Base-by-base conservation (phyloP, 805 yeast genomes). In the Lipomyces sp. region DNA sequence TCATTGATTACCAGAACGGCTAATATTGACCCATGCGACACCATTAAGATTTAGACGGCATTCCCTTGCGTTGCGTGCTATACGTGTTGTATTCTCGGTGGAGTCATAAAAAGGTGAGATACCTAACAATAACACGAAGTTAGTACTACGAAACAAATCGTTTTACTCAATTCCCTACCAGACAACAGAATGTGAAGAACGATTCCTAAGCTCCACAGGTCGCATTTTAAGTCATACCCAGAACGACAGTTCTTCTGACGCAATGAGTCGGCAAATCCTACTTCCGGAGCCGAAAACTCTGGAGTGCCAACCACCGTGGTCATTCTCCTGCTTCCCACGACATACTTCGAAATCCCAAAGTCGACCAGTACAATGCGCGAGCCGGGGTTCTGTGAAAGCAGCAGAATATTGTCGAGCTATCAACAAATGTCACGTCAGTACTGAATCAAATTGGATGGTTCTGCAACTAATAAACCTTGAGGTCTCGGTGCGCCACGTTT, bases 241-340 rank as follows among this genome's bases (percentile, higher is more conserved):
- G 68, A 66, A 18, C 71, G 53, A 0, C 35, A 10, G 8, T 33
- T 53, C 30, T 53, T 56, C 30, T 18, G 37, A n/a, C 55, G 35
- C 10, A 33, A 32, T 29, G 54, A 35, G 7, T 57, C 64, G 34
- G 76, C 80, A 61, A 85, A 79, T 0, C 87, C 86, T 10, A 88
- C 86, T 71, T 88, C 92, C 0, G 92, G 92, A 0, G 92, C 92
- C 64, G 87, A 83, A 72, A 88, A 88, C 73, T 88, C 92, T 0
- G 88, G 86, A 0, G 92, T 88, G 2, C 88, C 88, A 0, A 84
- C 87, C 0, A 84, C 79, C 0, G 88, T 82, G 53, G 78, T 80
- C 80, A 84, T 81, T 63, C 86, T 75, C 5, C 74, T 68, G 24
- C 74, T 51, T 13, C 71, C 70, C 15, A 76, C 72, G 48, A 62